These are phyloP conservation scores for Avena sativa DNA, from an alignment of 176 grass and related monocot genomes.

Conservation along the genomic window DNA sequence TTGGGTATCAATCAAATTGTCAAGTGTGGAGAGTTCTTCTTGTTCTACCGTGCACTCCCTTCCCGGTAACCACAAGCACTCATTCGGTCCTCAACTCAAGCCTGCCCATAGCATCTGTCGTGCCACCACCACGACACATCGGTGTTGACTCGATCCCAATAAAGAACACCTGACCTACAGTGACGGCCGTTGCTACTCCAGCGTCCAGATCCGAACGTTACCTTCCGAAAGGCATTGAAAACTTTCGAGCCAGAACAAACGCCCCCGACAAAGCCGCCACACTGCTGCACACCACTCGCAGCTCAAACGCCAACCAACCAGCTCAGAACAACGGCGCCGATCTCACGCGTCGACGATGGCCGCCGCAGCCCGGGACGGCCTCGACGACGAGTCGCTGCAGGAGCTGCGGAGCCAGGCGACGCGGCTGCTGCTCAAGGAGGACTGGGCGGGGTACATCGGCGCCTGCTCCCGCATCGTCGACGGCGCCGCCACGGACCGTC, in stretches of 20 bases:
- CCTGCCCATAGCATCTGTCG: too few relatives aligned
- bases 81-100: too few relatives aligned
- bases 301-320: conserved; percentile 9
- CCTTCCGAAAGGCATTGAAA: neutral
- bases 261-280: conserved; percentile 34
- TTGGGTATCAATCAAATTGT: too few relatives aligned
- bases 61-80: too few relatives aligned
- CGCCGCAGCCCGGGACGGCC: conserved; percentile 28
- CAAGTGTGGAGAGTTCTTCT: too few relatives aligned
- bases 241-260: conserved; percentile 22
- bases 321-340: neutral
- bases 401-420: conserved; percentile 72
- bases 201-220: conserved; percentile 57
- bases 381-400: conserved; percentile 69
- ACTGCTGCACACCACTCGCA: conserved; percentile 26
- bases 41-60: too few relatives aligned
- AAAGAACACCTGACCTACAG: conserved; percentile 19
- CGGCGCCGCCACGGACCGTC: conserved; percentile 39
- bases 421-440: conserved; percentile 74
- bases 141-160: neutral
- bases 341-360: conserved; percentile 6
- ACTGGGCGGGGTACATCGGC: conserved; percentile 79
- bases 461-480: conserved; percentile 72
- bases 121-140: too few relatives aligned
- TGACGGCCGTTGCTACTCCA: conserved; percentile 40